A percentile compares a stretch with the other conserved stretches of the same genome.
Evolutionary conservation across 176 grass and related monocot species (phyloP).

Genomic region (Miscanthus lutarioriparius): DNA sequence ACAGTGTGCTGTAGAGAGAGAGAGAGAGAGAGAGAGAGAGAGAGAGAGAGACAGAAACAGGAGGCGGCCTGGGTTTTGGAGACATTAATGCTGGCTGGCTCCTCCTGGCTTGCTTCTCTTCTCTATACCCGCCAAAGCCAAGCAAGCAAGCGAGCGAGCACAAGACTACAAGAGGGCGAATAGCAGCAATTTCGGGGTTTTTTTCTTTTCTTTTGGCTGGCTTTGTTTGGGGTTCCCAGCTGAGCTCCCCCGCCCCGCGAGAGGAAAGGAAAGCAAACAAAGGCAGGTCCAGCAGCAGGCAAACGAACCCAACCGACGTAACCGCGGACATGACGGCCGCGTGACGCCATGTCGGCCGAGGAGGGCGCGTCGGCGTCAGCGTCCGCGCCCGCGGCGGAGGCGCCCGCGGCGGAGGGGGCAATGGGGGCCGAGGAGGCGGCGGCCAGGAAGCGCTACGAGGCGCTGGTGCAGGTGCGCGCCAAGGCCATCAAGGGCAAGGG

Average conservation of each 20-base stretch:
- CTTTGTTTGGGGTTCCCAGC: neutral
- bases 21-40: no score
- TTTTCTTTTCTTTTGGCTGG: neutral
- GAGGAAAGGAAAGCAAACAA: neutral
- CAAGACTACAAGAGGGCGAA: neutral
- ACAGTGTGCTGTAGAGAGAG: neutral
- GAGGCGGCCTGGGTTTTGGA: neutral
- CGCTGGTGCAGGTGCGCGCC: constrained; percentile 59
- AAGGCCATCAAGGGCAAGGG: constrained; percentile 83
- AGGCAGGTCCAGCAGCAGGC: constrained; percentile 7
- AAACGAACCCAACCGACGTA: constrained; percentile 41
- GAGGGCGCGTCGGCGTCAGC: constrained; percentile 35
- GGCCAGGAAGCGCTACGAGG: constrained; percentile 54
- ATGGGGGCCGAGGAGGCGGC: constrained; percentile 38
- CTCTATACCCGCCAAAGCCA: neutral
- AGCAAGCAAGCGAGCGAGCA: neutral
- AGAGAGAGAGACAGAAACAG: neutral
- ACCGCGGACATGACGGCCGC: constrained; percentile 35
- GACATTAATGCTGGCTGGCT: neutral
- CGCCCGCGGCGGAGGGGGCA: neutral
- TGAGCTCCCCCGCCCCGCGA: neutral
- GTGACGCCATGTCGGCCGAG: constrained; percentile 36
- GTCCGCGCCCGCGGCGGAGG: neutral
- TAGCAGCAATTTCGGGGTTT: neutral
- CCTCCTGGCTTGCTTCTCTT: neutral